Evolutionary conservation across 2,329 filamentous ascomycete species (phyloP), one percentile per base, ranked within the genome.

Genomic region (Exophiala viscosa): DNA sequence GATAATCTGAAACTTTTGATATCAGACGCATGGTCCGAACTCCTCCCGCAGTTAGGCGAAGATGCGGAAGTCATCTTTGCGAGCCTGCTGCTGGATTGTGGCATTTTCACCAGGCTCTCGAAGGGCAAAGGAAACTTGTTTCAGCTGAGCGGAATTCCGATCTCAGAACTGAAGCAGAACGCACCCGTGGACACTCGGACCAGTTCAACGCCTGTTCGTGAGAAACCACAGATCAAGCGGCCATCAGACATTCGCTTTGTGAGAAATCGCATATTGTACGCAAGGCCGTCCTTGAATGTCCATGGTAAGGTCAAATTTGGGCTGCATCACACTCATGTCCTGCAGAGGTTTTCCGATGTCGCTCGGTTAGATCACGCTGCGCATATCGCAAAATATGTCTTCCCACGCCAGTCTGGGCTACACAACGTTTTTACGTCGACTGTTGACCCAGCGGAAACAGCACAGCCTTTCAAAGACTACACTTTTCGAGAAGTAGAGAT

Each of bases 371-470:
- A 70, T 10, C 79, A 86, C 57, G 87, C 84, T 0, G 65, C 83
- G 9, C 88, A 87, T 61, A 71, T 95, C 15, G 82, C 96, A 80
- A 93, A 92, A 76, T 92, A 97, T 69, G 84, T 99, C 1, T 99
- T 99, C 62, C 93, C 93, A 31, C 80, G 86, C 9, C 91, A 97
- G 64, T 97, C 96, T 65, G 82, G 83, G 11, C 74, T 99, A 3
- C 90, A 95, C 65, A 99, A 97, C 69, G 90, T 87, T n/a, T 96
- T 97, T 66, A 90, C 84, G 0, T 88, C 84, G 4, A 71, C 74
- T 3, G 77, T 86, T 13, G 80, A 93, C 66, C 67, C 66, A 17
- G 54, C 20, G 14, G 81, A 88, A 63, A 92, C 86, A 0, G 75
- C 82, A 0, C 86, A 92, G 62, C 80, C 80, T 20, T 85, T 92